A percentile compares a stretch with the other conserved stretches of the same genome.
Evolutionary conservation across 2,329 filamentous ascomycete genomes (phyloP).

Genomic region (Exserohilum turcica): DNA sequence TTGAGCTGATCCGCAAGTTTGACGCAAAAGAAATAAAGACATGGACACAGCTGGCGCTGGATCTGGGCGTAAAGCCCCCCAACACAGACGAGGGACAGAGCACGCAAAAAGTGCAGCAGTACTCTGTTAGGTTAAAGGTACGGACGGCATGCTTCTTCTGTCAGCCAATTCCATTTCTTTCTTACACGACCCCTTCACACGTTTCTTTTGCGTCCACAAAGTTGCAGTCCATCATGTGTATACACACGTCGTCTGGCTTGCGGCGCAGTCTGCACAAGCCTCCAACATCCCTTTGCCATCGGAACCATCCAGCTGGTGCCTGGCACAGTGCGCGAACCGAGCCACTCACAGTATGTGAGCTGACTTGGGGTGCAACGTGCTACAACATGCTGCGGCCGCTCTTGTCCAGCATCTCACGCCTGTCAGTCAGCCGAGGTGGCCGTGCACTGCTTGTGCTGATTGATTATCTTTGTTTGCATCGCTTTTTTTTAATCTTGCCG

Average conservation of each 20-base stretch:
- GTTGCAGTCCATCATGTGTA: conserved; percentile 2
- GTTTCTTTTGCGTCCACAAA: neutral
- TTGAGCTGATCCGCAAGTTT: conserved; percentile 76
- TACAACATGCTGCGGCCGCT: neutral
- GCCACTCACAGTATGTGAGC: conserved; percentile 3
- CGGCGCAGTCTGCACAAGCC: conserved; percentile 9
- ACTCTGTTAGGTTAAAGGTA: conserved; percentile 89
- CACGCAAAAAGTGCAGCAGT: conserved; percentile 92
- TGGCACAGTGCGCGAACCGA: conserved; percentile 5
- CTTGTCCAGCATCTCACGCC: neutral
- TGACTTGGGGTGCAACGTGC: conserved; percentile 1
- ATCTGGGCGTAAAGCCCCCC: conserved; percentile 86
- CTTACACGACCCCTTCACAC: neutral
- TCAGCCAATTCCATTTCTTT: neutral
- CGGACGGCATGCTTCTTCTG: conserved; percentile 28
- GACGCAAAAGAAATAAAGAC: conserved; percentile 86
- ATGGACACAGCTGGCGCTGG: conserved; percentile 85
- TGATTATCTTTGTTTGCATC: neutral
- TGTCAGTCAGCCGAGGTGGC: conserved; percentile 1
- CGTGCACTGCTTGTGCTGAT: neutral
- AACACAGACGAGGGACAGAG: conserved; percentile 83
- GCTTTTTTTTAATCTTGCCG: neutral
- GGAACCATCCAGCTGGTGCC: conserved; percentile 6
- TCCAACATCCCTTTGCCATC: conserved; percentile 11
- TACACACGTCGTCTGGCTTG: conserved; percentile 15